Conservation (phyloP, 805 yeast genomes). For the Pichia rugopelliculosa region DNA sequence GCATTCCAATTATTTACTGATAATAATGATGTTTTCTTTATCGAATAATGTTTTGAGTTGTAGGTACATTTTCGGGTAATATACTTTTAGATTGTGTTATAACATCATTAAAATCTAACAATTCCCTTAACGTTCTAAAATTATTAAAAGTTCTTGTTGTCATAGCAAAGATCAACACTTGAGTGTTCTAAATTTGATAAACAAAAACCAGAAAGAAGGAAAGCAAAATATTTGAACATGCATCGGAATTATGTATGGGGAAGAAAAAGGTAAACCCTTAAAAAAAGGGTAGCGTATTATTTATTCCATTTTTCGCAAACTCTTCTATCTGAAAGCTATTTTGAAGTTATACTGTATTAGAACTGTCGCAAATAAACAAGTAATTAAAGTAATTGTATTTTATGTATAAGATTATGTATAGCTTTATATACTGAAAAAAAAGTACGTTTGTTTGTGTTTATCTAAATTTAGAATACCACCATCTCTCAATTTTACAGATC, state of each 20-base stretch:
- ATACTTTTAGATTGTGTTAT: not conserved
- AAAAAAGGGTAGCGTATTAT: too few species aligned
- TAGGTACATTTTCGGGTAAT: not conserved
- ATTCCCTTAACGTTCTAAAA: constrained; percentile 8
- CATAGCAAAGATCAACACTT: constrained; percentile 8
- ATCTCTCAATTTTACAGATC: constrained; percentile 49
- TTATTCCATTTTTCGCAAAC: too few species aligned
- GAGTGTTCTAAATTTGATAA: not conserved
- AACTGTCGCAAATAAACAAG: too few species aligned
- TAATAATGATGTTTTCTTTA: constrained; percentile 2
- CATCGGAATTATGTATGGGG: not conserved
- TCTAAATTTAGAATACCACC: constrained; percentile 13
- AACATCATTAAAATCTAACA: constrained; percentile 10
- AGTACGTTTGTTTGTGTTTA: not conserved
- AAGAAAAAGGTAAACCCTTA: not conserved
- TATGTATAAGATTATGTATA: not conserved
- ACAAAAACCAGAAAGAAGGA: not conserved
- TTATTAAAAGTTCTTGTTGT: constrained; percentile 7
- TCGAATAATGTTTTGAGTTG: not conserved
- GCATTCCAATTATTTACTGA: constrained; percentile 22
- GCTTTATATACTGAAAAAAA: not conserved
- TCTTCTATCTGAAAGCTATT: too few species aligned
- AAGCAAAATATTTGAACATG: not conserved
- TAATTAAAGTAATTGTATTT: too few species aligned
- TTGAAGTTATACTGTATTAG: too few species aligned